Base-by-base conservation (phyloP, 2,329 filamentous ascomycete genomes). In the Curvularia eragrostidis region DNA sequence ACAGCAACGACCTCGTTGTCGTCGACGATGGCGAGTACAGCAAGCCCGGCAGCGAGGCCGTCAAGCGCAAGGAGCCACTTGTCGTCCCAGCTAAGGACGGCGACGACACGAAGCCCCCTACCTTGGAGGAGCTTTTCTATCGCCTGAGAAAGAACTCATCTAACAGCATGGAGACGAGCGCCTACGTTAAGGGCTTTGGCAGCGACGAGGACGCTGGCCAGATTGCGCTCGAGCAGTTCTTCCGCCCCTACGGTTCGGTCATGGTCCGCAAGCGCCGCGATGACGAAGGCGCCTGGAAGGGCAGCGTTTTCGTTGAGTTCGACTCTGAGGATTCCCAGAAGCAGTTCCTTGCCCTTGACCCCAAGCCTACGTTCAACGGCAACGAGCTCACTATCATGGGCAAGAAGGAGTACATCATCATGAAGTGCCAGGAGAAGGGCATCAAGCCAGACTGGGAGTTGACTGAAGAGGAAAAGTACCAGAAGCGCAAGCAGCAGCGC, bases 251-350 rank as follows among this genome's bases (percentile, higher is more conserved):
- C 75, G 94, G 93, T 46, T 84, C 90, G 30, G 86, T 91, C 69
- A 86, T 89, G 46, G 89, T 99, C 61, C 93, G 94, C 73, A 89
- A 99, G 62, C 91, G 96, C 67, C 92, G 95, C 48, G 81, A 88
- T 59, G 80, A 85, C 48, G 57, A 66, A 8, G 88, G 87, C 70
- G 80, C 84, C 51, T 99, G 98, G 88, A 99, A 99, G 85, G 93
- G 94, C 67, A 97, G 92, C 66, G 91, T 97, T 57, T 98, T 97
- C 74, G 91, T 97, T 65, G 94, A 97, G 78, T 99, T 98, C 77
- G 84, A 86, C 61, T 86, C 86, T 48, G 89, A 93, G 71, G 91
- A 96, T 66, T 84, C 87, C 21, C 89, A 91, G 70, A 84, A 93
- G 76, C 87, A 87, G 58, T 99, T 99, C 79, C 81, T 97, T 60